These are phyloP conservation scores for Albifimbria verrucaria DNA, from an alignment of 2,329 filamentous ascomycete species.

Conservation along the genomic window DNA sequence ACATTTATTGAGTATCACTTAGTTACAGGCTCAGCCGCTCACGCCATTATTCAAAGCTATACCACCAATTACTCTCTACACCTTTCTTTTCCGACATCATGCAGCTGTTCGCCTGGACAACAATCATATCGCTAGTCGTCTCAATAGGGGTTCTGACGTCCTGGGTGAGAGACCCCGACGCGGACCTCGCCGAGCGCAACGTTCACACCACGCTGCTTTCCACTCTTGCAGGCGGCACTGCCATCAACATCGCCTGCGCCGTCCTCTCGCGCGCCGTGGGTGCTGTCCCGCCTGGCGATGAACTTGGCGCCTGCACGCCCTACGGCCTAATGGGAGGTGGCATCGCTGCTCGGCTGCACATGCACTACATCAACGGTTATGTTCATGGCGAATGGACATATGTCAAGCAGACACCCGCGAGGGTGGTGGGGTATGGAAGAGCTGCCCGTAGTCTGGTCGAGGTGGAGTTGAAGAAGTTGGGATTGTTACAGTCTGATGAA, in stretches of 20 bases:
- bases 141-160: background rate
- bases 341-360: conserved; percentile 1
- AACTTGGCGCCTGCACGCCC: background rate
- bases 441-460: background rate
- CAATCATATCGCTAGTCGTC: background rate
- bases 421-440: background rate
- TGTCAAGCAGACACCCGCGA: background rate
- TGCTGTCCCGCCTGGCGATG: conserved; percentile 1
- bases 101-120: background rate
- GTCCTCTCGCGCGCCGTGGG: background rate
- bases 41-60: no score
- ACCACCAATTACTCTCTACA: no score
- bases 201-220: background rate
- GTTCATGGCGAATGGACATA: background rate
- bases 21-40: no score
- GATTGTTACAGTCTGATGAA: background rate
- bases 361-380: conserved; percentile 4
- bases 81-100: background rate
- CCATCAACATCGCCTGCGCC: conserved; percentile 1
- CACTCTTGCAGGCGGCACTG: conserved; percentile 1
- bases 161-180: background rate
- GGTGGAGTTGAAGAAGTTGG: background rate
- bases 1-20: no score
- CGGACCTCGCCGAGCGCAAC: conserved; percentile 1
- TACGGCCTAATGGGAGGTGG: conserved; percentile 1